Conservation (phyloP, 257 asterid genomes). For the Nicotiana benthamiana region DNA sequence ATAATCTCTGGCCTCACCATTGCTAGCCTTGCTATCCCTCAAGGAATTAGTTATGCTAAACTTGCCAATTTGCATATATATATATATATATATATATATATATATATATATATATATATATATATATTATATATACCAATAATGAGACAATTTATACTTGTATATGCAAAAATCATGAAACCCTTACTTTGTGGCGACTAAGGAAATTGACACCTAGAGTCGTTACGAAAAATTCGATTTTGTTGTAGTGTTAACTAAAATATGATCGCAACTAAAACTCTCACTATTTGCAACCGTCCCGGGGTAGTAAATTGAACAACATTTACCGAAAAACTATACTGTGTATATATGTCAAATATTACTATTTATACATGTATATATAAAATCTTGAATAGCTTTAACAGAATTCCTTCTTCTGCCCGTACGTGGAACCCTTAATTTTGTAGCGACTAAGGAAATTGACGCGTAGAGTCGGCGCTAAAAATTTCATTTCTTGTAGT, state of each 20-base stretch:
- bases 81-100: no score
- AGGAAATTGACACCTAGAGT: background rate
- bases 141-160: no score
- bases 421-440: background rate
- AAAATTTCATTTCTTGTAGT: background rate
- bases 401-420: background rate
- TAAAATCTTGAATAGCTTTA: background rate
- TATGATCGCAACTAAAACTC: background rate
- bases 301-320: no score
- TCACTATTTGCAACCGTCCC: background rate
- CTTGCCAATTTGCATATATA: constrained; percentile 59
- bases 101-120: no score
- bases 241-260: background rate
- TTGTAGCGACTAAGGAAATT: background rate
- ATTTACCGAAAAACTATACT: no score
- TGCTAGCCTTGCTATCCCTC: constrained; percentile 86
- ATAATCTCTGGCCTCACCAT: constrained; percentile 75
- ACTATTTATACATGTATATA: background rate
- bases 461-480: background rate
- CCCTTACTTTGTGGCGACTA: background rate
- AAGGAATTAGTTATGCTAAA: constrained; percentile 95
- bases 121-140: no score
- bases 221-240: background rate
- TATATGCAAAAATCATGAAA: no score
- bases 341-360: background rate